Evolutionary conservation across 2,329 filamentous ascomycete genomes (phyloP), one percentile per base, ranked within the genome.

Genomic region (Ceratocystis huliohia): DNA sequence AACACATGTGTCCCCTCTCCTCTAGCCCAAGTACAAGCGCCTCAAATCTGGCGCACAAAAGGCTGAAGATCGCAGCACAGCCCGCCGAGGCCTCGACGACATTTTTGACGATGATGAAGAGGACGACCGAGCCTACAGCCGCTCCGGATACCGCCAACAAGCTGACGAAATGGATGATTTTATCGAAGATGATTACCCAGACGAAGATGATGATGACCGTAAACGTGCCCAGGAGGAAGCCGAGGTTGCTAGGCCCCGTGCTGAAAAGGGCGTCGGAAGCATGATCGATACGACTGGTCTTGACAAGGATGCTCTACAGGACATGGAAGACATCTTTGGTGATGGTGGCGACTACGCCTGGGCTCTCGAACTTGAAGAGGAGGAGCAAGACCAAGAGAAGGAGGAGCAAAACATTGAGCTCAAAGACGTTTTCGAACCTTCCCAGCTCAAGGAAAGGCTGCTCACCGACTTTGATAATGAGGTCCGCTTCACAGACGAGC

Each of bases 341-440:
- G 91, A 96, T 73, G 93, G 94, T 66, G 91, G 90, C 70, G 94
- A 99, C 73, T 99, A 97, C 73, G 87, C 92, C 71, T 99, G 95
- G 86, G 94, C 93, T 7, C 79, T 99, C 61, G 88, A 93, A 64
- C 81, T 93, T 72, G 92, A 97, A 75, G 89, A 94, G 59, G 87
- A 91, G 63, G 88, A 92, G 70, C 89, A 95, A 70, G 86, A 89
- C 61, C 85, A 88, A 67, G 82, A 88, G 70, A 83, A 86, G 68
- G 88, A 90, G 69, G 89, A 95, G 70, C 89, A 92, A 72, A 87
- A 87, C 57, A 84, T 97, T 53, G 91, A 96, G 75, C 83, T 99
- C 69, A 96, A 97, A 78, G 93, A 99, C 74, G 93, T 99, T 63
- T 99, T 99, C 72, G 94, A 99, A 76, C 94, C 94, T 0, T 96